These are phyloP conservation scores for Rhipidocladum racemiflorum DNA, from an alignment of 176 grass and related monocot genomes.

Conservation along the genomic window DNA sequence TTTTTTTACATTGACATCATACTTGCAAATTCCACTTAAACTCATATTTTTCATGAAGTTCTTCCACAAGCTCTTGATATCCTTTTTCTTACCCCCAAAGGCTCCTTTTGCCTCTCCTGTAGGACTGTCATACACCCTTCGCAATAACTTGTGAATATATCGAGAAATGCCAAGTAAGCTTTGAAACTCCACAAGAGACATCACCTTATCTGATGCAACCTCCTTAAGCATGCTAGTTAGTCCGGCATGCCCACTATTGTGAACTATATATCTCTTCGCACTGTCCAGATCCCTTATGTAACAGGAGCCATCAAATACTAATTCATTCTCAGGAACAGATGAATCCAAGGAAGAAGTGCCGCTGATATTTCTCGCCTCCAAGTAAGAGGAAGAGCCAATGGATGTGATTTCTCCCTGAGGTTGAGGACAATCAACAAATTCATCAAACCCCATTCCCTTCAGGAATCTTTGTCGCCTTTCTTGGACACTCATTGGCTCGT, in stretches of 20 bases:
- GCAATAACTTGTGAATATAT: constrained; percentile 37
- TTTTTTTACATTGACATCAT: constrained; percentile 48
- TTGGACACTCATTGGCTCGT: constrained; percentile 55
- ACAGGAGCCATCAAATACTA: constrained; percentile 4
- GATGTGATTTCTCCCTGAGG: constrained; percentile 28
- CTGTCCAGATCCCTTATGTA: constrained; percentile 54
- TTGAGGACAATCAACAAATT: constrained; percentile 26
- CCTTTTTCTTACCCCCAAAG: constrained; percentile 36
- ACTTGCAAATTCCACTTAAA: constrained; percentile 37
- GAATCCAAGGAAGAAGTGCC: constrained; percentile 21
- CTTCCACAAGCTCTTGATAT: constrained; percentile 58
- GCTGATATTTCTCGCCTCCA: constrained; percentile 38
- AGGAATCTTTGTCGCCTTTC: constrained; percentile 74
- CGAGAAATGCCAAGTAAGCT: constrained; percentile 51
- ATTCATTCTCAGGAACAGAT: constrained; percentile 26
- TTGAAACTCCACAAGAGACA: constrained; percentile 62
- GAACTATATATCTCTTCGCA: constrained; percentile 43
- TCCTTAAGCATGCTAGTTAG: constrained; percentile 53
- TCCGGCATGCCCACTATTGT: constrained; percentile 20
- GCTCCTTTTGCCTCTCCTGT: not conserved
- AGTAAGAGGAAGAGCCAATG: constrained; percentile 1
- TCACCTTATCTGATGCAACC: constrained; percentile 56
- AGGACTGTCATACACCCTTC: constrained; percentile 15
- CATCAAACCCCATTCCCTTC: constrained; percentile 56
- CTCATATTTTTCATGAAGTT: constrained; percentile 46